Base-by-base conservation (phyloP, 2,329 filamentous ascomycete species). In the Colletotrichum liriopes region DNA sequence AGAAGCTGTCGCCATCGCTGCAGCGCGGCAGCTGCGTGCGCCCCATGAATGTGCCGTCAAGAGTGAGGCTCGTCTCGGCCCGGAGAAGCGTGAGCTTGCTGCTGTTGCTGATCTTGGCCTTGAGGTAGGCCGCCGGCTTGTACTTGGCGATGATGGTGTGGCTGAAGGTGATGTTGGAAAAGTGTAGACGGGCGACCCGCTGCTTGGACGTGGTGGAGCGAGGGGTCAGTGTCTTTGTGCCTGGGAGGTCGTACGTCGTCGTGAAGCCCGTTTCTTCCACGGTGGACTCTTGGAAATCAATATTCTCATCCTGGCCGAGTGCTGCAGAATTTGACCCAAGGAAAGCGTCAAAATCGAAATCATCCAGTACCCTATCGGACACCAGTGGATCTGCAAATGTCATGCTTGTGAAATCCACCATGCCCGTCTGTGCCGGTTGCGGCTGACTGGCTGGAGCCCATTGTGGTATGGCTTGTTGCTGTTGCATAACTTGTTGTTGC, bases 21-120 rank as follows among this genome's bases (percentile, higher is more conserved):
- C 89, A 90, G 39, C 86, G 85, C 2, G 89, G 88, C 43, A 92
- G 81, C 0, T 77, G 82, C 1, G 86, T 85, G 67, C 88, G 88
- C 4, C 90, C 90, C 66, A 92, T 82, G 79, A 92, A 92, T 11
- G 85, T 85, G 3, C 89, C 88, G 77, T 93, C 91, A n/a, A 92
- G 85, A 0, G 88, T 91, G 9, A 92, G 82, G 6, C 89, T 88
- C 0, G 85, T 84, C 1, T 84, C 84, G 5, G 90, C 90, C 61
- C 83, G 82, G 26, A 91, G 85, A 8, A 92, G 82, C 0, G 88
- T 88, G 54, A 91, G 83, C 73, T 85, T 86, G 76, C 86, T 89
- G 20, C 79, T 82, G 78, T 92, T 92, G 62, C 83, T 84, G 51
- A 92, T 79, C 63, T 85, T 84, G 20, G 89, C 89, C 72, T 88